Conservation (phyloP, 495 filamentous ascomycete genomes). For the Elasticomyces elasticus region DNA sequence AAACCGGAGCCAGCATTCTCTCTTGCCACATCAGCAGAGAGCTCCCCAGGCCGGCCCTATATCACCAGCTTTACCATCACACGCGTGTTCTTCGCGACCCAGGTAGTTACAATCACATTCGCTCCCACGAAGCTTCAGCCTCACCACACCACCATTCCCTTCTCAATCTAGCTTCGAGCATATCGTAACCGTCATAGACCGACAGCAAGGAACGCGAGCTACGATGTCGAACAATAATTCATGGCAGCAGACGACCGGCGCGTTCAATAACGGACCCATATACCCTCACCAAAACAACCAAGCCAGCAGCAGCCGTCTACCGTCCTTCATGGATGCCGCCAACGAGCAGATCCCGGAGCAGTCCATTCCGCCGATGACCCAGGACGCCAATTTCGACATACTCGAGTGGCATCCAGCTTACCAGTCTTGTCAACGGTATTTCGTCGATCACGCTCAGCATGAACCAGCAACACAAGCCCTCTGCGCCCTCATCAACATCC, state of each 20-base stretch:
- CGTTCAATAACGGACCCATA: not conserved
- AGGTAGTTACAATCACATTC: too few species aligned
- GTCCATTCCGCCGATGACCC: slow-evolving; percentile 13
- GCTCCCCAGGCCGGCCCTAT: too few species aligned
- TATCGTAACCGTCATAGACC: not conserved
- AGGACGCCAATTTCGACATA: slow-evolving; percentile 56
- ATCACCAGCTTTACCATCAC: too few species aligned
- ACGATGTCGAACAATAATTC: slow-evolving; percentile 1
- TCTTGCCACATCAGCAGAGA: too few species aligned
- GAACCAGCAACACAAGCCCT: slow-evolving; percentile 73
- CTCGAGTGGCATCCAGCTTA: slow-evolving; percentile 91
- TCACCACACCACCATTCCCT: not conserved
- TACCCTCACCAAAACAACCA: not conserved
- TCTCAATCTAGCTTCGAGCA: not conserved
- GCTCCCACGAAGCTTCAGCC: too few species aligned
- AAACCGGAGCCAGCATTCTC: too few species aligned
- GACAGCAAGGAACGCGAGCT: not conserved
- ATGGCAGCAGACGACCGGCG: not conserved
- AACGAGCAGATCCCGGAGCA: slow-evolving; percentile 1
- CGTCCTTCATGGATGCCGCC: slow-evolving; percentile 6
- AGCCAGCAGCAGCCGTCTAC: not conserved
- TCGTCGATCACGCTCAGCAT: slow-evolving; percentile 86
- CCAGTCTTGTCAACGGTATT: slow-evolving; percentile 85
- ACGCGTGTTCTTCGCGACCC: too few species aligned
- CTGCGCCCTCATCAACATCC: slow-evolving; percentile 83